Evolutionary conservation across 495 filamentous ascomycete species (phyloP).

Genomic region (Annulohypoxylon maeteangense): DNA sequence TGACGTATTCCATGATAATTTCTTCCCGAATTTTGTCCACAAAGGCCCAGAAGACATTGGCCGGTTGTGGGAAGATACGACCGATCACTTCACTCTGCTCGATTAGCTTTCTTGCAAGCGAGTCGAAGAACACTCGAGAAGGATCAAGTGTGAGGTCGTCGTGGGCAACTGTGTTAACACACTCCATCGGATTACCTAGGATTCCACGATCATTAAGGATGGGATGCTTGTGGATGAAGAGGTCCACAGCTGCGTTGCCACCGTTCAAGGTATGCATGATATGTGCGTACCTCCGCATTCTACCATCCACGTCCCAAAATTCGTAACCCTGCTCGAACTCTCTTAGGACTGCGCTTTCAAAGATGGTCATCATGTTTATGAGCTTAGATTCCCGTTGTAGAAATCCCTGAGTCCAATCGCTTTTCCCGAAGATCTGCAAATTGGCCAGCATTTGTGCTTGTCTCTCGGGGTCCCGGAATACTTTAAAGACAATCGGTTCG

Average conservation of each 20-base stretch:
- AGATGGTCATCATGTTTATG: conserved; percentile 78
- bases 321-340: conserved; percentile 95
- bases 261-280: conserved; percentile 87
- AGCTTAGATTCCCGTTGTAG: conserved; percentile 74
- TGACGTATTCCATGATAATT: conserved; percentile 86
- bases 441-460: conserved; percentile 91
- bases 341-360: conserved; percentile 87
- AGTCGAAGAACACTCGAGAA: conserved; percentile 82
- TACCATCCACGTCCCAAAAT: conserved; percentile 86
- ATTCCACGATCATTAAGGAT: conserved; percentile 77
- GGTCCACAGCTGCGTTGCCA: conserved; percentile 77
- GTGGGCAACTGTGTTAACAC: conserved; percentile 71
- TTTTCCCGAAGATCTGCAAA: conserved; percentile 77
- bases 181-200: conserved; percentile 82
- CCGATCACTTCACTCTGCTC: conserved; percentile 87
- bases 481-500: conserved; percentile 84
- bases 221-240: conserved; percentile 88
- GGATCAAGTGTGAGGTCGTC: conserved; percentile 77
- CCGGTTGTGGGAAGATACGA: conserved; percentile 81
- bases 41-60: conserved; percentile 78
- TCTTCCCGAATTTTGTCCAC: conserved; percentile 85
- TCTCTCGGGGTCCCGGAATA: conserved; percentile 85
- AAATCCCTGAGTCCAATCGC: conserved; percentile 82
- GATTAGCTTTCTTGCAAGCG: conserved; percentile 76
- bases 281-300: conserved; percentile 88